Percentiles rank a stretch among this genome's conserved stretches.
phyloP scores from a whole-genome alignment of 1,284 basidiomycete species.

The Mycosarcoma maydis region DNA sequence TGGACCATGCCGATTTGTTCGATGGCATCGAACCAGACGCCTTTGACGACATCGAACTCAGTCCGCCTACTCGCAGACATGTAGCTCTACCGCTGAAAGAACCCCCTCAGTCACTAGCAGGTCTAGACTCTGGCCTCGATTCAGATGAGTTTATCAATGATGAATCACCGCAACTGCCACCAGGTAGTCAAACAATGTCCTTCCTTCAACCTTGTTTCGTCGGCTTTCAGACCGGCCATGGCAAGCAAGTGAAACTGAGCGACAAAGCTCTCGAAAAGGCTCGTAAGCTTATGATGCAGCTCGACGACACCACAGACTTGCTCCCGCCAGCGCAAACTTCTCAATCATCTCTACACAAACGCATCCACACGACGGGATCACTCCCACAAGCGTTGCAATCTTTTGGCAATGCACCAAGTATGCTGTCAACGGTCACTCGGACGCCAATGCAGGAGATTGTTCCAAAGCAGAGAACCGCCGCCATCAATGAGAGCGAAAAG shows the following conservation, averaged over 20 bases:
- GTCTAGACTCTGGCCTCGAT: background rate
- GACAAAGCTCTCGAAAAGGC: conserved; percentile 32
- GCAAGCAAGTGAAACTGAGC: conserved; percentile 28
- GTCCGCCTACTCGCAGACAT: conserved; percentile 24
- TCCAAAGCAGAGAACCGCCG: conserved; percentile 6
- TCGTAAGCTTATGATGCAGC: conserved; percentile 25
- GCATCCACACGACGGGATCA: background rate
- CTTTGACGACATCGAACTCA: conserved; percentile 40
- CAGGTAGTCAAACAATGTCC: conserved; percentile 21
- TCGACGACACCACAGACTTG: conserved; percentile 18
- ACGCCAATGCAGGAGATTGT: conserved; percentile 25
- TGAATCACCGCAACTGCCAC: conserved; percentile 1
- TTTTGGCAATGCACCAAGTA: background rate
- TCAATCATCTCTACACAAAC: conserved; percentile 15
- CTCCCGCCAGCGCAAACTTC: conserved; percentile 18
- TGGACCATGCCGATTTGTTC: conserved; percentile 36
- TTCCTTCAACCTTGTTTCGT: conserved; percentile 33
- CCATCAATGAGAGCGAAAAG: background rate
- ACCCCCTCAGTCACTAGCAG: background rate
- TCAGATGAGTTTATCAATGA: background rate
- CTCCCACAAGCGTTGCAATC: background rate
- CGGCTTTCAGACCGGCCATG: conserved; percentile 34
- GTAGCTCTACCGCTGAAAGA: conserved; percentile 2
- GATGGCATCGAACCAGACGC: conserved; percentile 42
- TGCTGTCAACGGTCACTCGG: background rate